These are phyloP conservation scores for Beverwykella pulmonaria DNA, from an alignment of 495 filamentous ascomycete species.

Conservation along the genomic window DNA sequence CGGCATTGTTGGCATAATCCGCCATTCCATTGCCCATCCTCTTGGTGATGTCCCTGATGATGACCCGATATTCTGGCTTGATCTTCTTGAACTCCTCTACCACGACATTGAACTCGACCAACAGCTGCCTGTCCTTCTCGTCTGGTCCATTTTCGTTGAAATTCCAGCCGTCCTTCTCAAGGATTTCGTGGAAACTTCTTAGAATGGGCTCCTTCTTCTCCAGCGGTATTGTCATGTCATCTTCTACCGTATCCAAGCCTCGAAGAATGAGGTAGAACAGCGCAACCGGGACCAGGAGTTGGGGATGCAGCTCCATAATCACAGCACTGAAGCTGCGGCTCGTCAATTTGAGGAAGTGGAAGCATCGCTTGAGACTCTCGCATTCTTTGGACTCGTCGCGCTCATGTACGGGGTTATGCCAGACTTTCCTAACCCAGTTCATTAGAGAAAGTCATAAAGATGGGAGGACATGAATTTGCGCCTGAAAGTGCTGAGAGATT, in stretches of 20 bases:
- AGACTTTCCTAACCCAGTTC: slow-evolving; percentile 74
- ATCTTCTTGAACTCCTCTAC: slow-evolving; percentile 86
- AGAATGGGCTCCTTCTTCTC: slow-evolving; percentile 83
- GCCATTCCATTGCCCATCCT: slow-evolving; percentile 99
- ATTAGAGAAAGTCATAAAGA: background rate
- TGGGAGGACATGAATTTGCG: background rate
- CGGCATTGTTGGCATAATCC: slow-evolving; percentile 83
- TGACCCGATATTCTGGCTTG: slow-evolving; percentile 78
- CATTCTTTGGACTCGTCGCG: slow-evolving; percentile 76
- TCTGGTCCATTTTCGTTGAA: slow-evolving; percentile 83
- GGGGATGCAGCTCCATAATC: slow-evolving; percentile 92
- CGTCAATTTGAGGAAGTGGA: slow-evolving; percentile 81
- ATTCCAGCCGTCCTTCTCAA: slow-evolving; percentile 86
- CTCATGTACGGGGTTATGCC: slow-evolving; percentile 90
- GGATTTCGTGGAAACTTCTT: slow-evolving; percentile 72
- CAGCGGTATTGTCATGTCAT: slow-evolving; percentile 90
- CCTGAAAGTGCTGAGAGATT: background rate
- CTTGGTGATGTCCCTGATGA: slow-evolving; percentile 91
- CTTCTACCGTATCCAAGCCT: slow-evolving; percentile 93
- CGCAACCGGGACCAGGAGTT: slow-evolving; percentile 83
- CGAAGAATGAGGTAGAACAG: slow-evolving; percentile 94
- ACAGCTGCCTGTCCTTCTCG: slow-evolving; percentile 90
- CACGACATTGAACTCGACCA: slow-evolving; percentile 88
- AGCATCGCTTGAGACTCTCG: slow-evolving; percentile 74
- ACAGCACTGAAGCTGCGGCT: slow-evolving; percentile 92